Percentiles rank a stretch among this genome's conserved stretches.
These are phyloP conservation scores for Cardamine chenopodiifolia DNA, from an alignment of 345 rosid genomes.

Conservation along the genomic window DNA sequence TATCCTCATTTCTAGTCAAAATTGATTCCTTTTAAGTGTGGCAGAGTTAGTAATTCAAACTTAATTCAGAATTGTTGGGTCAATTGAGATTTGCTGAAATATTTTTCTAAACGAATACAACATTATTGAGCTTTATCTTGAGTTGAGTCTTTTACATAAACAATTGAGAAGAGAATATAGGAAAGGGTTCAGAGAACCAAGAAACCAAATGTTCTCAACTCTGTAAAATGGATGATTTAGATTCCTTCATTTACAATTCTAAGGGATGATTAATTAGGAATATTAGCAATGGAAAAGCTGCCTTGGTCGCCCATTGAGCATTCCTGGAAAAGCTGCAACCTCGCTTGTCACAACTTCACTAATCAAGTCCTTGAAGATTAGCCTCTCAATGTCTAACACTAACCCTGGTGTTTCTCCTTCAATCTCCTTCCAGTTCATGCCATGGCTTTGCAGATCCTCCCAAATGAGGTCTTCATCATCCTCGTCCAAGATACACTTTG, in stretches of 20 bases:
- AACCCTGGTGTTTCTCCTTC: slow-evolving; percentile 58
- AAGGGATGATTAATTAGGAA: slow-evolving; percentile 30
- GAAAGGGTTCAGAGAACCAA: slow-evolving; percentile 28
- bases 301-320: slow-evolving; percentile 49
- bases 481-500: slow-evolving; percentile 53
- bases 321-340: slow-evolving; percentile 43
- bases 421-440: slow-evolving; percentile 53
- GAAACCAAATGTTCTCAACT: slow-evolving; percentile 34
- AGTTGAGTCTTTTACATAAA: slow-evolving; percentile 32
- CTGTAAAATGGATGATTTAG: slow-evolving; percentile 33
- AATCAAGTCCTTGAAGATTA: slow-evolving; percentile 84
- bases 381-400: slow-evolving; percentile 69
- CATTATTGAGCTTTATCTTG: slow-evolving; percentile 14
- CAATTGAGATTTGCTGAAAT: slow-evolving; percentile 1
- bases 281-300: slow-evolving; percentile 54
- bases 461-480: slow-evolving; percentile 54
- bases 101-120: background rate
- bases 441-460: slow-evolving; percentile 58
- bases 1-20: slow-evolving; percentile 23
- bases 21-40: slow-evolving; percentile 18
- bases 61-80: slow-evolving; percentile 15
- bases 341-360: slow-evolving; percentile 61
- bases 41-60: slow-evolving; percentile 2
- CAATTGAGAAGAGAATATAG: slow-evolving; percentile 22
- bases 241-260: slow-evolving; percentile 35